Conservation (phyloP, 2,329 filamentous ascomycete species). For the Lecanicillium sp. region DNA sequence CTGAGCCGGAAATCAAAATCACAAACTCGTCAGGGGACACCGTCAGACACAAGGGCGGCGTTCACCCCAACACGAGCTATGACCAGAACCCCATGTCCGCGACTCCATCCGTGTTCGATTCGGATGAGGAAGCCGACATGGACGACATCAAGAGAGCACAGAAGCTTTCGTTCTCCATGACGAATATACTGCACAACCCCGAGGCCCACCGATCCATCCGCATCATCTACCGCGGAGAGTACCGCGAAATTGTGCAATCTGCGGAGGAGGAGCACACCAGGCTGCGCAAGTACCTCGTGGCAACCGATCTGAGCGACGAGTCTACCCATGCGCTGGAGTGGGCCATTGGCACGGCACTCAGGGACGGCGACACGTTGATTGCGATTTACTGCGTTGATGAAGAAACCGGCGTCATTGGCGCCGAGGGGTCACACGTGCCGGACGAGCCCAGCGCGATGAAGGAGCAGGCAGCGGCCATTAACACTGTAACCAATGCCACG, state of each 20-base stretch:
- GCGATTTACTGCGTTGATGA: constrained; percentile 93
- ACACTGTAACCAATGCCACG: constrained; percentile 46
- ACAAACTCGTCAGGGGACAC: constrained; percentile 57
- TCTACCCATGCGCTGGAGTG: constrained; percentile 93
- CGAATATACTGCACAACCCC: constrained; percentile 67
- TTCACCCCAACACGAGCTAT: constrained; percentile 81
- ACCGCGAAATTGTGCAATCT: constrained; percentile 64
- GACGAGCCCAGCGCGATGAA: constrained; percentile 69
- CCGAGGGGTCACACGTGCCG: constrained; percentile 47
- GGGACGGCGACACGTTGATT: constrained; percentile 89
- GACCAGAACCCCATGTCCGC: constrained; percentile 57
- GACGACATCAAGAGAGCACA: constrained; percentile 84
- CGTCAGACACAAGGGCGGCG: constrained; percentile 47
- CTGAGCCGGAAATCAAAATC: constrained; percentile 58
- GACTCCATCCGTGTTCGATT: constrained; percentile 57
- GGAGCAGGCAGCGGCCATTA: constrained; percentile 67
- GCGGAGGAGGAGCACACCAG: constrained; percentile 72
- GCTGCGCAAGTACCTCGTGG: constrained; percentile 87
- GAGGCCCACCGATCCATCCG: constrained; percentile 76
- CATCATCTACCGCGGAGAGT: constrained; percentile 87
- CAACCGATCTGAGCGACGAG: constrained; percentile 89
- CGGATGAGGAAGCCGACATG: constrained; percentile 78
- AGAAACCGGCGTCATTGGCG: constrained; percentile 54
- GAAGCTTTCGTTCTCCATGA: constrained; percentile 73
- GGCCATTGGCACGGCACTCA: constrained; percentile 90